These are phyloP conservation scores for Microcyclospora pomicola DNA, from an alignment of 2,329 filamentous ascomycete genomes.

Conservation along the genomic window DNA sequence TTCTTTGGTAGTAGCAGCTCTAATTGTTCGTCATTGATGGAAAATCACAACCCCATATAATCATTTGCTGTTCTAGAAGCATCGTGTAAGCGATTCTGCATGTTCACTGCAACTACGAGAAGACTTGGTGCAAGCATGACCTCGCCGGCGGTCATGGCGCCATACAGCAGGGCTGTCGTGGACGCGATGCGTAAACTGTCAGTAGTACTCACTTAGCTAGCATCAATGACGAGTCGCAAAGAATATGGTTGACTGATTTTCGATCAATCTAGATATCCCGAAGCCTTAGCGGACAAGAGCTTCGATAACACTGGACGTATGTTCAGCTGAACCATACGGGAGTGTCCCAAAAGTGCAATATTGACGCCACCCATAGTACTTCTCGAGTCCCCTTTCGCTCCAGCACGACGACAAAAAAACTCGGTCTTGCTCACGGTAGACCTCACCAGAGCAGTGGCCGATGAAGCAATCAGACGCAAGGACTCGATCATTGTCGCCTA, in stretches of 20 bases:
- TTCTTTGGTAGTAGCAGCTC: too few species aligned
- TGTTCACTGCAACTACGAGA: conserved; percentile 21
- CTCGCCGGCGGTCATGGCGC: conserved; percentile 32
- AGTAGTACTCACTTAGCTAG: too few species aligned
- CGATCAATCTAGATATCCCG: conserved; percentile 56
- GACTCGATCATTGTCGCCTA: conserved; percentile 79
- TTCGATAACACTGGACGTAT: conserved; percentile 89
- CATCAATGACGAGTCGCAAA: too few species aligned
- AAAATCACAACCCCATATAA: too few species aligned
- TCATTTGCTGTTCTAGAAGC: too few species aligned
- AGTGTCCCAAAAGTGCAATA: not conserved
- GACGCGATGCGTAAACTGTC: conserved; percentile 66
- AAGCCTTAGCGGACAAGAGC: conserved; percentile 71
- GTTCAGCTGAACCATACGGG: conserved; percentile 8
- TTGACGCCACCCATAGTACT: conserved; percentile 38
- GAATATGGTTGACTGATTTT: conserved; percentile 2
- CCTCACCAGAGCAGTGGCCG: conserved; percentile 73
- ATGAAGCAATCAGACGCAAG: conserved; percentile 69
- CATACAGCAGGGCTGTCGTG: conserved; percentile 57
- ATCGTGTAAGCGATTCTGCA: conserved; percentile 5
- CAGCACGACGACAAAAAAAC: conserved; percentile 43
- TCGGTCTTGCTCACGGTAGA: conserved; percentile 76
- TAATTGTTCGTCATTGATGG: too few species aligned
- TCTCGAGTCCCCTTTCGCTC: conserved; percentile 52
- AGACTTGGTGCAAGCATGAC: conserved; percentile 27